phyloP scores from a whole-genome alignment of 176 grass and related monocot genomes.

The Triticum dicoccoides region DNA sequence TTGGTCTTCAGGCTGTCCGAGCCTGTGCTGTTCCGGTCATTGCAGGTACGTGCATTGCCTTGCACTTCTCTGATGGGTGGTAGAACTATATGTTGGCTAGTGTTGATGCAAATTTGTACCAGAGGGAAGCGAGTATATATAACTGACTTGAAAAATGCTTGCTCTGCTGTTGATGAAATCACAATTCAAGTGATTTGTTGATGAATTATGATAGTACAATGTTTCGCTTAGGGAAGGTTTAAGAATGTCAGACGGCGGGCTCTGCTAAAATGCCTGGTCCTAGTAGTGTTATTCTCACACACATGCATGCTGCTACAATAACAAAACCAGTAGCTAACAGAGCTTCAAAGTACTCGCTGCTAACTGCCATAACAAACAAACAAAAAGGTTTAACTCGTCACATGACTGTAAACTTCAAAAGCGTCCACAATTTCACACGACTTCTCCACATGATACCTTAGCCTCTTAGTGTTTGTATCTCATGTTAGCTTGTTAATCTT shows the following conservation, averaged over 20 bases:
- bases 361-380: neutral
- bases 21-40: constrained; percentile 80
- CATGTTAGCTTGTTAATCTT: neutral
- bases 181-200: neutral
- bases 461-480: neutral
- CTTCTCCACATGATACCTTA: neutral
- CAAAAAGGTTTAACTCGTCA: neutral
- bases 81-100: neutral
- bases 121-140: neutral
- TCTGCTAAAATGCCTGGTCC: neutral
- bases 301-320: neutral
- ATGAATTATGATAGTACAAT: neutral
- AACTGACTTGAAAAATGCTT: neutral
- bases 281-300: neutral
- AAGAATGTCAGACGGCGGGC: neutral
- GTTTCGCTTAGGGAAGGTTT: neutral
- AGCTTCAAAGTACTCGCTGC: neutral
- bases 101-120: neutral
- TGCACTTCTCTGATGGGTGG: neutral
- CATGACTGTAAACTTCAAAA: neutral
- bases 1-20: constrained; percentile 69
- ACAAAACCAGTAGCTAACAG: neutral
- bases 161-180: neutral
- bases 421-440: neutral
- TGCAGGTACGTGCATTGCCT: constrained; percentile 58